These are phyloP conservation scores for Schwanniomyces sp. DNA, from an alignment of 805 yeast species.

Conservation along the genomic window DNA sequence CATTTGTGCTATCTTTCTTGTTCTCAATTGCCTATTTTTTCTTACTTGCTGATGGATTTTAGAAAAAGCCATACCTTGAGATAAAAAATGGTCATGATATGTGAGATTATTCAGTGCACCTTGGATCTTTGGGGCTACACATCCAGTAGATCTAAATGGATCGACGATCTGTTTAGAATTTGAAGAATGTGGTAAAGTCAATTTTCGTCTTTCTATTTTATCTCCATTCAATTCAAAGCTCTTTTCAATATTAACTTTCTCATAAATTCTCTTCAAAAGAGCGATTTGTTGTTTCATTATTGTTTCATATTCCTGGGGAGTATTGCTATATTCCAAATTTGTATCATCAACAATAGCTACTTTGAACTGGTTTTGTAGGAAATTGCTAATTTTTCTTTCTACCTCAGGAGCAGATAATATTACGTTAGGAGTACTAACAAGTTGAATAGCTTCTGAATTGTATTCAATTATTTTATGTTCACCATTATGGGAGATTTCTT, in stretches of 20 bases:
- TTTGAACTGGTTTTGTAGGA: constrained; percentile 27
- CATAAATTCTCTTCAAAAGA: constrained; percentile 47
- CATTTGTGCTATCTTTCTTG: constrained; percentile 75
- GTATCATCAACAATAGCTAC: constrained; percentile 40
- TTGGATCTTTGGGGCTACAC: constrained; percentile 43
- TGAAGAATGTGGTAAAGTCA: constrained; percentile 44
- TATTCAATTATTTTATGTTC: constrained; percentile 23
- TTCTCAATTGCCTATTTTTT: constrained; percentile 61
- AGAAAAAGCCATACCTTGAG: constrained; percentile 74
- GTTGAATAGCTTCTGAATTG: constrained; percentile 26
- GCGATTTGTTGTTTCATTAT: constrained; percentile 53
- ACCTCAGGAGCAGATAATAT: constrained; percentile 24
- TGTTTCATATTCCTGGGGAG: constrained; percentile 58
- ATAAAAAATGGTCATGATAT: constrained; percentile 69
- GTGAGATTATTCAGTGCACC: constrained; percentile 45
- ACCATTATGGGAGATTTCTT: constrained; percentile 3
- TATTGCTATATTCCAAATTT: constrained; percentile 26
- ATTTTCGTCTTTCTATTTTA: constrained; percentile 49
- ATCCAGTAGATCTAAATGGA: constrained; percentile 45
- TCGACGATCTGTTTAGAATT: constrained; percentile 41
- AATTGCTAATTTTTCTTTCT: constrained; percentile 23
- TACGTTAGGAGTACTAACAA: constrained; percentile 14
- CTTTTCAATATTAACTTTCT: constrained; percentile 34
- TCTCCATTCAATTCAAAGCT: constrained; percentile 43
- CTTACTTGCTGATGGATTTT: constrained; percentile 67